Evolutionary conservation across 1,284 basidiomycete genomes (phyloP).

Genomic region (Heterobasidion irregulare): DNA sequence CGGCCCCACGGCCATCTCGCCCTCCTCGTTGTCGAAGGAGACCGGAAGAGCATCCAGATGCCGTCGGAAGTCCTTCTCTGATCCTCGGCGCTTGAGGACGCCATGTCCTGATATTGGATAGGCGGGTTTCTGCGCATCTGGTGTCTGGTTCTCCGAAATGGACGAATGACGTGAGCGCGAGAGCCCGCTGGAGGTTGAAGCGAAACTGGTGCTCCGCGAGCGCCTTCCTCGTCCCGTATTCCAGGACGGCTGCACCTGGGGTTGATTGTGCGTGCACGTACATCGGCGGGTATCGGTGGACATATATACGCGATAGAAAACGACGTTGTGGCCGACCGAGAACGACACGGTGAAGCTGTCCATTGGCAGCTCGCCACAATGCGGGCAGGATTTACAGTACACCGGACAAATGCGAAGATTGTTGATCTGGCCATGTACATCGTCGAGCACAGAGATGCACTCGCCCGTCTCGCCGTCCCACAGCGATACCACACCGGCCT

Average conservation of each 20-base stretch:
- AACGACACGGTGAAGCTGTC: slow-evolving; percentile 58
- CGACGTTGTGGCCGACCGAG: slow-evolving; percentile 51
- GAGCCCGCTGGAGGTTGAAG: slow-evolving; percentile 31
- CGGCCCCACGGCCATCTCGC: slow-evolving; percentile 28
- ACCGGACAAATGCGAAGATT: slow-evolving; percentile 45
- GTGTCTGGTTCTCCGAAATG: slow-evolving; percentile 28
- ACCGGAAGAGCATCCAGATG: slow-evolving; percentile 42
- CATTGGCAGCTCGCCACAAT: slow-evolving; percentile 57
- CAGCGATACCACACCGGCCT: slow-evolving; percentile 59
- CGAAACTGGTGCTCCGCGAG: slow-evolving; percentile 53
- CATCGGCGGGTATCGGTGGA: slow-evolving; percentile 55
- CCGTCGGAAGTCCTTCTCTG: slow-evolving; percentile 56
- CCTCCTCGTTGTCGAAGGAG: slow-evolving; percentile 41
- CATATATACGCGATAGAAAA: slow-evolving; percentile 52
- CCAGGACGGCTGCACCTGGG: slow-evolving; percentile 27
- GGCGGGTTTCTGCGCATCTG: slow-evolving; percentile 28
- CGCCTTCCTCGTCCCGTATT: slow-evolving; percentile 38
- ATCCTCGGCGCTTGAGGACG: slow-evolving; percentile 58
- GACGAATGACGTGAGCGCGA: slow-evolving; percentile 35
- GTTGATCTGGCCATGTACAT: slow-evolving; percentile 44
- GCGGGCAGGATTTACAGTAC: slow-evolving; percentile 43
- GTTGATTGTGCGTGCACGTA: slow-evolving; percentile 47
- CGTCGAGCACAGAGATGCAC: slow-evolving; percentile 52
- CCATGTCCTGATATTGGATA: slow-evolving; percentile 78
- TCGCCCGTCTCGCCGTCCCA: slow-evolving; percentile 60